Percentiles rank a stretch among this genome's conserved stretches.
phyloP scores from a whole-genome alignment of 2,329 filamentous ascomycete species.

The Cladosporium cucumerinum region DNA sequence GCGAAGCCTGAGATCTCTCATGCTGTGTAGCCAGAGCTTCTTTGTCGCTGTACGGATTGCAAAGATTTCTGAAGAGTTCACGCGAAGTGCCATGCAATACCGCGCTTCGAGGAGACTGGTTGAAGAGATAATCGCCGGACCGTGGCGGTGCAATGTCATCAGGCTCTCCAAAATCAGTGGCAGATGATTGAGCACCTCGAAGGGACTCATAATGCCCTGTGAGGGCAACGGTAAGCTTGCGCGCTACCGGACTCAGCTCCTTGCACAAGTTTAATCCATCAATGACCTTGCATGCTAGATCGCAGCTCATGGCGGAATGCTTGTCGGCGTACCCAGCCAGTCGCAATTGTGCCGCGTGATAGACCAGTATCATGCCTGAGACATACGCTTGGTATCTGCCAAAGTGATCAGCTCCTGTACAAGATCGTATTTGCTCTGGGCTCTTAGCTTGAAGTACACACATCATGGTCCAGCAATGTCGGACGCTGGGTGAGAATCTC shows the following conservation, averaged over 20 bases:
- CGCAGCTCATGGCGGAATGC: neutral
- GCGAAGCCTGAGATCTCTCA: neutral
- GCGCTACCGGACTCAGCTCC: conserved; percentile 5
- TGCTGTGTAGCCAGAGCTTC: neutral
- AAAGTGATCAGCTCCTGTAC: neutral
- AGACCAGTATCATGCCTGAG: conserved; percentile 7
- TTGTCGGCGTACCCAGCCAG: neutral
- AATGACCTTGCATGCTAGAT: neutral
- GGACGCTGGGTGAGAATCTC: neutral
- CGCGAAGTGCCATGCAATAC: neutral
- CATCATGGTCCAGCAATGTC: conserved; percentile 11
- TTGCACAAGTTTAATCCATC: neutral
- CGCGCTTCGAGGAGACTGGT: neutral
- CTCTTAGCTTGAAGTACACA: neutral
- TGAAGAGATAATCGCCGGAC: neutral
- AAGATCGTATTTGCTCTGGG: neutral
- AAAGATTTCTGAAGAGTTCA: neutral
- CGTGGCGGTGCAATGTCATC: neutral
- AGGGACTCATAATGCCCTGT: neutral
- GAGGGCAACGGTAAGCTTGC: neutral
- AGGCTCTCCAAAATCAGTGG: neutral
- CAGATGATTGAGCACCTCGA: neutral
- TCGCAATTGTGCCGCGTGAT: neutral
- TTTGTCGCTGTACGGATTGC: neutral
- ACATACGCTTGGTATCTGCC: conserved; percentile 13